phyloP scores from a whole-genome alignment of 805 yeast species.

The Tanozyma kutaoensis region DNA sequence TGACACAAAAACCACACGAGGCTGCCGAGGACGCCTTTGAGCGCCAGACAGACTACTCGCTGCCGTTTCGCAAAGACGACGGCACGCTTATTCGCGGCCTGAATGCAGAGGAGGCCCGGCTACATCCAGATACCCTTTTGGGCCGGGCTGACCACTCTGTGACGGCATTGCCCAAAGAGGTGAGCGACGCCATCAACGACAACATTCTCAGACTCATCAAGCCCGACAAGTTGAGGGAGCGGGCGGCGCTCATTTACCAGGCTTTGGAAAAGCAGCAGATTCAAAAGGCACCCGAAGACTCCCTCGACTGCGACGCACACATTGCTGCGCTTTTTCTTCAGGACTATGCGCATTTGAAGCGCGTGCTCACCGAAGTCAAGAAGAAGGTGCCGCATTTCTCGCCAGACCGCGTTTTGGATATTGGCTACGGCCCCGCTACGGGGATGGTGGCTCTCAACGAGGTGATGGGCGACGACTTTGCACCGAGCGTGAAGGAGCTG shows the following conservation, averaged over 20 bases:
- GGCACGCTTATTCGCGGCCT: slow-evolving; percentile 29
- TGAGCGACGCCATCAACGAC: slow-evolving; percentile 48
- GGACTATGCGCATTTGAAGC: slow-evolving; percentile 59
- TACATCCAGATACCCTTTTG: slow-evolving; percentile 40
- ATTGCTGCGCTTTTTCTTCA: slow-evolving; percentile 73
- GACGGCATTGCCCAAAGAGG: slow-evolving; percentile 38
- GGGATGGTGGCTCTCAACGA: slow-evolving; percentile 86
- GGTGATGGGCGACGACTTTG: slow-evolving; percentile 52
- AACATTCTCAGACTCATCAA: slow-evolving; percentile 45
- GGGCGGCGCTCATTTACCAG: slow-evolving; percentile 44
- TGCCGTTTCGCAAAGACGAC: slow-evolving; percentile 24
- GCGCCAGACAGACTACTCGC: no score
- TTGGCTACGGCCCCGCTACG: slow-evolving; percentile 86
- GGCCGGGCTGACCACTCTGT: slow-evolving; percentile 44
- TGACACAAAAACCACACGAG: no score
- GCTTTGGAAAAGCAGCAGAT: slow-evolving; percentile 38
- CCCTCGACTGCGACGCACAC: slow-evolving; percentile 60
- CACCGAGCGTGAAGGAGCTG: slow-evolving; percentile 54
- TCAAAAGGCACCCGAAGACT: slow-evolving; percentile 30
- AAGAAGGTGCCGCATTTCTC: slow-evolving; percentile 35
- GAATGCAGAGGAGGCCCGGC: slow-evolving; percentile 38
- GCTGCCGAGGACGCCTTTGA: no score
- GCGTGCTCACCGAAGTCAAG: slow-evolving; percentile 54
- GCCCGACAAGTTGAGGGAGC: slow-evolving; percentile 52
- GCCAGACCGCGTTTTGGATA: slow-evolving; percentile 61